Conservation (phyloP, 805 yeast species). For the Nakazawaea populi region DNA sequence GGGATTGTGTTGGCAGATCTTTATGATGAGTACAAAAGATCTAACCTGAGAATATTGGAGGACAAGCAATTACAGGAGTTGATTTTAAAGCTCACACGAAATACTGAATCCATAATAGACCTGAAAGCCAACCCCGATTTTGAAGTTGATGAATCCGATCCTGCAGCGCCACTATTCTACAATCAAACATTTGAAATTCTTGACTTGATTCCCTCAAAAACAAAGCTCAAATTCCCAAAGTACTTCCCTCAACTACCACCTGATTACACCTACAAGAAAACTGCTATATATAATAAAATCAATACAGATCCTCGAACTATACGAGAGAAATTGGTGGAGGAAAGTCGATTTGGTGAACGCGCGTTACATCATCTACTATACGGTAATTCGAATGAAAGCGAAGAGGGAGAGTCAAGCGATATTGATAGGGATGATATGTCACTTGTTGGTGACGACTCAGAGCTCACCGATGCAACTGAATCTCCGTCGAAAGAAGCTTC, state of each 20-base stretch:
- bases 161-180: slow-evolving; percentile 48
- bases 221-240: slow-evolving; percentile 38
- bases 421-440: slow-evolving; percentile 3
- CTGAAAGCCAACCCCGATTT: slow-evolving; percentile 6
- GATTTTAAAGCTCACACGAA: slow-evolving; percentile 9
- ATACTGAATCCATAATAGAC: slow-evolving; percentile 14
- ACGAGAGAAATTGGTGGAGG: slow-evolving; percentile 68
- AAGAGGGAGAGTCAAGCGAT: slow-evolving; percentile 13
- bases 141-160: slow-evolving; percentile 21
- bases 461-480: neutral
- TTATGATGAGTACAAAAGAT: slow-evolving; percentile 26
- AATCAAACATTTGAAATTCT: slow-evolving; percentile 45
- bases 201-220: slow-evolving; percentile 48
- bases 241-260: slow-evolving; percentile 87
- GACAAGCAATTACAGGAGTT: slow-evolving; percentile 7
- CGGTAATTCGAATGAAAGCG: slow-evolving; percentile 22
- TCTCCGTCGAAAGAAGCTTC: no score
- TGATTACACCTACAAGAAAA: slow-evolving; percentile 81
- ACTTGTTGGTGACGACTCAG: slow-evolving; percentile 2
- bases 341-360: slow-evolving; percentile 73
- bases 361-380: slow-evolving; percentile 60
- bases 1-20: slow-evolving; percentile 34
- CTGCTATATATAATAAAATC: slow-evolving; percentile 60
- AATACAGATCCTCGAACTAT: slow-evolving; percentile 66
- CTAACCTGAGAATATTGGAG: slow-evolving; percentile 16